These are phyloP conservation scores for Globisporangium alternatum DNA, from an alignment of 352 stramenopile species.

Conservation along the genomic window DNA sequence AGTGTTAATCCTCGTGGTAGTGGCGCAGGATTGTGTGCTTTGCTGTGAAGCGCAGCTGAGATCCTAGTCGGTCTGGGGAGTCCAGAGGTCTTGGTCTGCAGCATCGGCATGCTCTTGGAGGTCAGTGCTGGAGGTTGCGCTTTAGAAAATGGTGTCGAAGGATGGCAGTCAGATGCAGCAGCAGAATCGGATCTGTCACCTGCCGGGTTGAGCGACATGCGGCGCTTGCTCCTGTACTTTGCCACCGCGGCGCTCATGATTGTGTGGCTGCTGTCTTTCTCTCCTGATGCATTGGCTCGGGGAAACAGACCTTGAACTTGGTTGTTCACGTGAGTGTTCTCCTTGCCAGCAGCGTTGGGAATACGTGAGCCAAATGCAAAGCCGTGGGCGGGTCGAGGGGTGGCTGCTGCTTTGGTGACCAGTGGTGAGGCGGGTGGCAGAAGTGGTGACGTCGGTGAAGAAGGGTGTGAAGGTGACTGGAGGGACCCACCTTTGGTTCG, in stretches of 20 bases:
- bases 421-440: not conserved
- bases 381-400: not conserved
- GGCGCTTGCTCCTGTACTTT: constrained; percentile 11
- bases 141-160: constrained; percentile 8
- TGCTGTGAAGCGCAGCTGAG: not conserved
- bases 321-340: not conserved
- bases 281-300: constrained; percentile 1
- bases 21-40: not conserved
- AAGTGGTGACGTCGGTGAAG: not conserved
- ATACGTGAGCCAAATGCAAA: constrained; percentile 15
- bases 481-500: constrained; percentile 6
- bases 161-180: constrained; percentile 7
- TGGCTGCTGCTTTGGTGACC: not conserved
- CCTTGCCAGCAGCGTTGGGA: not conserved
- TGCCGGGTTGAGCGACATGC: constrained; percentile 14
- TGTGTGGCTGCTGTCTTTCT: not conserved
- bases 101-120: constrained; percentile 1
- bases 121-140: constrained; percentile 6
- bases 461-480: not conserved
- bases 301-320: not conserved
- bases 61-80: constrained; percentile 9
- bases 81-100: constrained; percentile 1
- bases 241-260: not conserved
- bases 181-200: constrained; percentile 2
- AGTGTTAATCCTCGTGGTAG: not conserved